These are phyloP conservation scores for Gillenia trifoliata DNA, from an alignment of 306 rosid genomes.

Conservation along the genomic window DNA sequence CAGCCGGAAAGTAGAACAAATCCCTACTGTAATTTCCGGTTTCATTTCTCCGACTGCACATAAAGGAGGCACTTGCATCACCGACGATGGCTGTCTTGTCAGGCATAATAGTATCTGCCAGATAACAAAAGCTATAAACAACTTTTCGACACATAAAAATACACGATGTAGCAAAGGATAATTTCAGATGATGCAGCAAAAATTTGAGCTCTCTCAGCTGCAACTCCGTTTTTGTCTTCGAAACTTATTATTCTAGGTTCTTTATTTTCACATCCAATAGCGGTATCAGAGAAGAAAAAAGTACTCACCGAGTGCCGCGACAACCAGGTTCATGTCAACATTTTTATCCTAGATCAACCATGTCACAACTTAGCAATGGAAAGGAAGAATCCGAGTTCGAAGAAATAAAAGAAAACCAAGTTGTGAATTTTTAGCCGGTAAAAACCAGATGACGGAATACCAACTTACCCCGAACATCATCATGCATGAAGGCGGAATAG, in stretches of 20 bases:
- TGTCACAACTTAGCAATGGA: neutral
- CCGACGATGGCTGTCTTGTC: constrained; percentile 58
- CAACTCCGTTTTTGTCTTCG: no score
- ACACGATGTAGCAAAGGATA: neutral
- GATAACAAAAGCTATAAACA: neutral
- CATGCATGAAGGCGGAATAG: constrained; percentile 25
- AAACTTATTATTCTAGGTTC: no score
- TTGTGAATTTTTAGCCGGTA: neutral
- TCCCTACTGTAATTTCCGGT: neutral
- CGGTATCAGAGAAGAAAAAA: neutral
- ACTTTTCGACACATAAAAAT: neutral
- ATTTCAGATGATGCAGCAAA: no score
- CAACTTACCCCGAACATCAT: constrained; percentile 40
- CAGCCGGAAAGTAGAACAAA: constrained; percentile 24
- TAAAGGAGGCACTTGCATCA: constrained; percentile 44
- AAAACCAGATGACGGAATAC: neutral
- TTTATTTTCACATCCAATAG: no score
- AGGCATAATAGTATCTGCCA: constrained; percentile 57
- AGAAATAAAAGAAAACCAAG: neutral
- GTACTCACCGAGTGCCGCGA: constrained; percentile 29
- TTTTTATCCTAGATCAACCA: constrained; percentile 25
- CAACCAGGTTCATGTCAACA: constrained; percentile 24
- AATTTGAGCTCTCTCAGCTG: no score
- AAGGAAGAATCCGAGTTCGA: neutral
- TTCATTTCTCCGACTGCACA: constrained; percentile 28